Evolutionary conservation across 805 yeast genomes (phyloP), one percentile per base, ranked within the genome.

Genomic region (Barnettozyma pratensis): DNA sequence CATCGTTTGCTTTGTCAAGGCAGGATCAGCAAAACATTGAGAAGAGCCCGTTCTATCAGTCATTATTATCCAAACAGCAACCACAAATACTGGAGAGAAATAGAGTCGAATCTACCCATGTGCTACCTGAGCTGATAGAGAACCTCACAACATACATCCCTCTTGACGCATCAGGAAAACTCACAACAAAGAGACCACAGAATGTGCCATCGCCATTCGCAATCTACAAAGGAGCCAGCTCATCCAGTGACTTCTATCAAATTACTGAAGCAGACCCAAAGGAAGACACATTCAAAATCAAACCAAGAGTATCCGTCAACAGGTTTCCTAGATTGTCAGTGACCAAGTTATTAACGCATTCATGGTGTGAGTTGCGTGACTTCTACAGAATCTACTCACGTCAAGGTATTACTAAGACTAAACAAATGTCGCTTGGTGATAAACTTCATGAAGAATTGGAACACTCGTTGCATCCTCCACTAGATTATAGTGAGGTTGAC

Each of bases 341-440:
- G 4, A 83, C 91, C 0, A 75, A 72, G 47, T 60, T 86, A 7
- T 63, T 83, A 9, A 77, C 84, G 0, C 70, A 75, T 32, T 64
- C 73, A 12, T 85, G 89, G 87, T 86, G 94, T 68, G 92, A 86
- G 62, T 64, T 85, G 41, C 66, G 80, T 38, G 71, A 68, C 19
- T 71, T 75, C 50, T 85, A 79, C 59, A 71, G 73, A 27, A 59
- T 80, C 0, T 85, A 76, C 54, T 66, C 82, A 0, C 72, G 73
- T 25, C 66, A 73, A 6, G 64, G 62, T 3, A 56, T 56, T 3
- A 60, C 55, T 32, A 63, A 63, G 26, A 75, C 74, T 5, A 54
- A 51, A 3, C 71, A 75, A 3, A 73, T 83, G 71, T 48, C 49
- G 3, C 53, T 66, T 10, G 92, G 92, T 0, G 59, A 65, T 5